These are phyloP conservation scores for Dryadomyces sulphureus DNA, from an alignment of 2,329 filamentous ascomycete genomes.

Conservation along the genomic window DNA sequence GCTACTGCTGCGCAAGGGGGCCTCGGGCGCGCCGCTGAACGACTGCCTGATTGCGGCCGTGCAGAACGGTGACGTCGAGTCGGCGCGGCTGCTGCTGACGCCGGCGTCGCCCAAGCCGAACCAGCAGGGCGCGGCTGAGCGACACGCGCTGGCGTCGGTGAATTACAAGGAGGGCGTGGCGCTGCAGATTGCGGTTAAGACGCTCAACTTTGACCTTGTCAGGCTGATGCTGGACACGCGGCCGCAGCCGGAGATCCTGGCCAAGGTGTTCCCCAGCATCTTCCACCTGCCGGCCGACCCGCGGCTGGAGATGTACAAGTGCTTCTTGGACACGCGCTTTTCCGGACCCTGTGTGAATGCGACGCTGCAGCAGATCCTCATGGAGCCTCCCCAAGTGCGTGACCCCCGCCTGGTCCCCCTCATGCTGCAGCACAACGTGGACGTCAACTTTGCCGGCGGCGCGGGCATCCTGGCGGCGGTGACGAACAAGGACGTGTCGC, in stretches of 20 bases:
- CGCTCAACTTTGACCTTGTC: constrained; percentile 28
- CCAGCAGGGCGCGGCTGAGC: too few species aligned
- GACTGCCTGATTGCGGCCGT: constrained; percentile 36
- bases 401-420: constrained; percentile 38
- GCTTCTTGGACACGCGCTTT: constrained; percentile 34
- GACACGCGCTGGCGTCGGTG: constrained; percentile 35
- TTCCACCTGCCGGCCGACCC: constrained; percentile 25
- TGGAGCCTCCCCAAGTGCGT: constrained; percentile 28
- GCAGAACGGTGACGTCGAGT: constrained; percentile 30
- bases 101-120: too few species aligned
- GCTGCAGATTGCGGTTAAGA: constrained; percentile 31
- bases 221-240: constrained; percentile 29
- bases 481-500: constrained; percentile 27
- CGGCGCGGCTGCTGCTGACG: constrained; percentile 33
- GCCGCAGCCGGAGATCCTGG: constrained; percentile 31
- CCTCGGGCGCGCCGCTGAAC: constrained; percentile 28
- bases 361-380: constrained; percentile 37
- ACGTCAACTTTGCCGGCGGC: constrained; percentile 38
- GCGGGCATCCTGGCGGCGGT: constrained; percentile 33
- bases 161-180: constrained; percentile 37
- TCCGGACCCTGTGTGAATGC: constrained; percentile 30
- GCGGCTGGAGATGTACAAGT: constrained; percentile 32
- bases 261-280: constrained; percentile 32
- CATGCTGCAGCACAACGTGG: constrained; percentile 34
- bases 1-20: constrained; percentile 34